These are phyloP conservation scores for Malus hybrid DNA, from an alignment of 331 rosid genomes.

Conservation along the genomic window DNA sequence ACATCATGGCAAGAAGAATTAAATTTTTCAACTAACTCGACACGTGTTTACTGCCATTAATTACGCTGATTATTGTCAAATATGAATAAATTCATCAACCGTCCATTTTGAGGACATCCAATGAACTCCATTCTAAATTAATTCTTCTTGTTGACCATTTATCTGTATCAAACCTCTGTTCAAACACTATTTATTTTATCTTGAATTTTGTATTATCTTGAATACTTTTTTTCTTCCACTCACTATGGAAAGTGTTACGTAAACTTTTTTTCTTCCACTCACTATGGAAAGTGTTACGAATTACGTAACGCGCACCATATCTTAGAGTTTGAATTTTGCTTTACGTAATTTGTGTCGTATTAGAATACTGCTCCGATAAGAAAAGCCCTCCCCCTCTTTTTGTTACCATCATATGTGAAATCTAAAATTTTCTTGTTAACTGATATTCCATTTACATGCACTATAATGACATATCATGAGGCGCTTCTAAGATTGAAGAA, in stretches of 20 bases:
- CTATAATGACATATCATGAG: no score
- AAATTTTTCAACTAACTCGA: not conserved
- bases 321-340: not conserved
- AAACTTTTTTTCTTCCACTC: not conserved
- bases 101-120: not conserved
- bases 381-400: not conserved
- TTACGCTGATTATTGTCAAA: not conserved
- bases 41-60: not conserved
- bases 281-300: not conserved
- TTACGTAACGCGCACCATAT: not conserved
- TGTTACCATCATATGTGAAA: not conserved
- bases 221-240: not conserved
- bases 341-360: not conserved
- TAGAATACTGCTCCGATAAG: not conserved
- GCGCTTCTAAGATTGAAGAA: no score
- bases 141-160: not conserved
- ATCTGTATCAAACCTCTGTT: not conserved
- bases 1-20: not conserved
- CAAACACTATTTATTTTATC: not conserved
- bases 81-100: not conserved
- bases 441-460: no score
- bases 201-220: no score
- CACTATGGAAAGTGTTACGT: not conserved
- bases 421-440: not conserved
- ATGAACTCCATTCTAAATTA: not conserved